Evolutionary conservation across 2,329 filamentous ascomycete species (phyloP).

Genomic region (Trichoderma koningiopsis): DNA sequence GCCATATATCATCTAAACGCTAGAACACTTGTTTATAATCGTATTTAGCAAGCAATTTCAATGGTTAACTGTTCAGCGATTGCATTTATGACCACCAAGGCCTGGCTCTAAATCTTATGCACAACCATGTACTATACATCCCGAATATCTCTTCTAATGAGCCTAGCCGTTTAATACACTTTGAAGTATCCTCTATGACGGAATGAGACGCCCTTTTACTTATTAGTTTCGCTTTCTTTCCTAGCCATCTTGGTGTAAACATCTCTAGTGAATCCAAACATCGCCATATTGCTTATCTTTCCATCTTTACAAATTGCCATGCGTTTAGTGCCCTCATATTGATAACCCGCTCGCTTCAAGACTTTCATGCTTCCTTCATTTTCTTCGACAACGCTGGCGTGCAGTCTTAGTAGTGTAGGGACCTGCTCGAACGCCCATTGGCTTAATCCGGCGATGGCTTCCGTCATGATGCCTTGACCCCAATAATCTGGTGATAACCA

Average conservation of each 20-base stretch:
- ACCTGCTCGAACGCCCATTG: not conserved
- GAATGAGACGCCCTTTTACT: not conserved
- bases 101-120: no score
- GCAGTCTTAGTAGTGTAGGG: not conserved
- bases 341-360: not conserved
- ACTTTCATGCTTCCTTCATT: slow-evolving; percentile 1
- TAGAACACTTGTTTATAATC: no score
- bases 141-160: no score
- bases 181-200: not conserved
- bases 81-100: no score
- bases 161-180: no score
- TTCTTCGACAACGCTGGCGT: not conserved
- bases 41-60: no score
- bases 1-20: no score
- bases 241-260: not conserved
- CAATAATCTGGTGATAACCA: slow-evolving; percentile 9
- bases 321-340: not conserved
- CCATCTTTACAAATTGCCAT: slow-evolving; percentile 1
- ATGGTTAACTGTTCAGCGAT: no score
- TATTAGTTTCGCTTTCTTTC: not conserved
- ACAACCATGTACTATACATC: no score
- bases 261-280: not conserved
- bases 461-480: slow-evolving; percentile 3
- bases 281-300: not conserved
- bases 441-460: not conserved